Evolutionary conservation across 2,329 filamentous ascomycete genomes (phyloP), one percentile per base, ranked within the genome.

Genomic region (Aspergillus tamarii): DNA sequence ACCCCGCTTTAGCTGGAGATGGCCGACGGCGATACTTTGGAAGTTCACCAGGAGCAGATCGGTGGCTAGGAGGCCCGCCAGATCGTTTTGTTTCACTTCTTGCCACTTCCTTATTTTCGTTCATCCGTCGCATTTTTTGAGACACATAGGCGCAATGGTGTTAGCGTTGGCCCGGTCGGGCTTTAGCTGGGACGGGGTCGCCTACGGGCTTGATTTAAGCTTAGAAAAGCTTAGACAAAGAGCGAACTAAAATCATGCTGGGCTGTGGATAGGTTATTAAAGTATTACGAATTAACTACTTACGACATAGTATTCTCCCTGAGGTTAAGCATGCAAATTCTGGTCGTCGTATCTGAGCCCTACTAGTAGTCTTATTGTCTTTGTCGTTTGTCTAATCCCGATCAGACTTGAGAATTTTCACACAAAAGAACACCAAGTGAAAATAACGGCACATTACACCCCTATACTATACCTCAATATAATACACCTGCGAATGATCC

Each of bases 11-110:
- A 98, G 95, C 90, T 98, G 61, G 95, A 98, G 66, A 99, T 99
- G 95, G 84, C 89, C 69, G 95, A 99, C 72, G 94, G 95, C 41
- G 95, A 99, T 75, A 96, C 92, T 1, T 89, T 99, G 30, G 95
- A 99, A 76, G 95, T 99, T 30, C 94, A 98, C 78, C 95, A 98
- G 79, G 95, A 99, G 79, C 95, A 99, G 82, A 95, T 98, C 66
- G 95, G 95, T 65, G 94, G 94, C 21, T 78, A 70, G 60, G 63
- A 60, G 64, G 46, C 26, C 39, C 28, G 30, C 30, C 28, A 7
- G 8, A 26, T 19, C 10, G 32, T 28, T 19, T 19, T 14, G 19
- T 21, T 39, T 55, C 19, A 39, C 45, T 52, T 48, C 52, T 62
- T 32, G 39, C 39, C 43, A 30, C 23, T 39, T n/a, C n/a, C 48